A percentile compares a stretch with the other conserved stretches of the same genome.
Evolutionary conservation across 2,329 filamentous ascomycete species (phyloP).

Genomic region (Knoxdaviesia capensis): DNA sequence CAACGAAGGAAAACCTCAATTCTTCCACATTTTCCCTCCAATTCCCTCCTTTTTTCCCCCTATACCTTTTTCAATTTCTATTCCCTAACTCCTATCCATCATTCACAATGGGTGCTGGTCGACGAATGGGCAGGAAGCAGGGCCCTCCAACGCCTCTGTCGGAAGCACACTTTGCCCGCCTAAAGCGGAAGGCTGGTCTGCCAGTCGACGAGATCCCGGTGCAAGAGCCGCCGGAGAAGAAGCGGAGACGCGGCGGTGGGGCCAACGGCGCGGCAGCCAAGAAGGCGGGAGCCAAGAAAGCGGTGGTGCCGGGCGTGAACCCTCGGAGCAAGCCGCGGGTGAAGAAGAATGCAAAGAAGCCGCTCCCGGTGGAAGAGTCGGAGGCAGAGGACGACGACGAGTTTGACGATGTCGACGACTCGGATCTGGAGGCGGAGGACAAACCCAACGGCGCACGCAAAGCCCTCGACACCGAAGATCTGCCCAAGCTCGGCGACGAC

Average conservation of each 20-base stretch:
- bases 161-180: constrained; percentile 54
- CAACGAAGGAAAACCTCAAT: not conserved
- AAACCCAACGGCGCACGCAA: too few relatives aligned
- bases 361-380: constrained; percentile 11
- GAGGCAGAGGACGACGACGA: constrained; percentile 19
- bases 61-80: not conserved
- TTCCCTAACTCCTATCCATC: constrained; percentile 1
- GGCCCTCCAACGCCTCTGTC: constrained; percentile 67
- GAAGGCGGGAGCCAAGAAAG: constrained; percentile 7
- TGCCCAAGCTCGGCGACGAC: constrained; percentile 28
- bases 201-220: constrained; percentile 36
- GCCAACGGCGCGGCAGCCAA: constrained; percentile 10
- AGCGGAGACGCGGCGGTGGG: constrained; percentile 19
- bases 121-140: constrained; percentile 93
- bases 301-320: constrained; percentile 6
- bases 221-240: constrained; percentile 43
- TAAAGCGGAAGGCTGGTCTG: constrained; percentile 69
- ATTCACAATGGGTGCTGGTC: constrained; percentile 62
- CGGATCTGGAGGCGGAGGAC: constrained; percentile 21
- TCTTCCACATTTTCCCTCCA: constrained; percentile 1
- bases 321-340: too few relatives aligned
- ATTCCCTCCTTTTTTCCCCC: constrained; percentile 1
- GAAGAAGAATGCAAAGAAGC: constrained; percentile 13
- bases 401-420: constrained; percentile 19
- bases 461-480: constrained; percentile 19